phyloP scores from a whole-genome alignment of 2,329 filamentous ascomycete species.

The Catunica adiposa region DNA sequence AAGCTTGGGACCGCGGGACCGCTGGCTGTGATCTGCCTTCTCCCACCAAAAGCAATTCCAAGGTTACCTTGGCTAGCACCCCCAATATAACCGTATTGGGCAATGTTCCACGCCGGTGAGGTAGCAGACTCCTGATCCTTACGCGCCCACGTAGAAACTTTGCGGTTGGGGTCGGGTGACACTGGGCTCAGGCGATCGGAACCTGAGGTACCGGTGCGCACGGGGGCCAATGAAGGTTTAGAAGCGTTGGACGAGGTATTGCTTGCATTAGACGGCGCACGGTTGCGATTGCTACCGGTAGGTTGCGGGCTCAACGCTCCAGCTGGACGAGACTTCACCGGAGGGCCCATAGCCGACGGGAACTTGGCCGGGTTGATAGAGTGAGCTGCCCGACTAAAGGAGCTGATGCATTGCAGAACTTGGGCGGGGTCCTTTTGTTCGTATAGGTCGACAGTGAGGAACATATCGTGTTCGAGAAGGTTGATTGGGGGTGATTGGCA shows the following conservation, averaged over 20 bases:
- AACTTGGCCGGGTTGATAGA: constrained; percentile 57
- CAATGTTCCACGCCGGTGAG: constrained; percentile 90
- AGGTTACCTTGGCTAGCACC: constrained; percentile 92
- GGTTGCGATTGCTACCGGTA: constrained; percentile 35
- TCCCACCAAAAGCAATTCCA: constrained; percentile 78
- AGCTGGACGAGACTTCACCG: constrained; percentile 35
- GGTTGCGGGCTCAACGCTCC: constrained; percentile 47
- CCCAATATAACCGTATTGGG: constrained; percentile 96
- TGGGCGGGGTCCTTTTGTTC: constrained; percentile 93
- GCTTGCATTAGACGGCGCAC: constrained; percentile 40
- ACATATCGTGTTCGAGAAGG: constrained; percentile 84
- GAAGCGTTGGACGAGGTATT: constrained; percentile 37
- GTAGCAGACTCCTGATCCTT: constrained; percentile 65
- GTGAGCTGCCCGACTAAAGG: constrained; percentile 80
- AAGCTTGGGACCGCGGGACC: constrained; percentile 63
- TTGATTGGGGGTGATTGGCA: constrained; percentile 74
- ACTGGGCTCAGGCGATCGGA: constrained; percentile 42
- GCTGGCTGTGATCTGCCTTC: constrained; percentile 80
- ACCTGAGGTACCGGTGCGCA: constrained; percentile 36
- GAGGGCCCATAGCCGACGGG: constrained; percentile 55
- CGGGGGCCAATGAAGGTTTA: constrained; percentile 26
- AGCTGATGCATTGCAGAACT: constrained; percentile 78
- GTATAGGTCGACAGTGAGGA: constrained; percentile 91
- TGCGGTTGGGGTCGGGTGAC: constrained; percentile 32
- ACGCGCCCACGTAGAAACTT: constrained; percentile 67